Evolutionary conservation across 140 eudicot genomes (phyloP).

Genomic region (Flaveria floridana): DNA sequence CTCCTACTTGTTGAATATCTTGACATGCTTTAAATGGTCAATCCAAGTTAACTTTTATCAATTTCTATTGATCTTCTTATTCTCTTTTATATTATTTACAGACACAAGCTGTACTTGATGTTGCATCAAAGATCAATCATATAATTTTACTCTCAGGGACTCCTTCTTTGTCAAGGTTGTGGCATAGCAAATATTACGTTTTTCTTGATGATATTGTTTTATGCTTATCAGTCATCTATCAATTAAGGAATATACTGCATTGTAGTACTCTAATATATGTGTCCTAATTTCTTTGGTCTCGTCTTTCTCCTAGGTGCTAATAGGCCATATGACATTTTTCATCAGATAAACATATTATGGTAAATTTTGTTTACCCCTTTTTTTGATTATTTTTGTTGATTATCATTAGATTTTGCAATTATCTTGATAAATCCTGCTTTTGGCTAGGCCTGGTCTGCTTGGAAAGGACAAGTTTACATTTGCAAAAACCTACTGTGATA

Average conservation of each 20-base stretch:
- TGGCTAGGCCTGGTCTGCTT: constrained; percentile 90
- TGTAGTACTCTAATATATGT: constrained; percentile 17
- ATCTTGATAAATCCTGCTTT: constrained; percentile 29
- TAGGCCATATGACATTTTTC: constrained; percentile 98
- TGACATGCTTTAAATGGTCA: constrained; percentile 13
- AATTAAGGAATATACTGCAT: constrained; percentile 1
- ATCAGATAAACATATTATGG: constrained; percentile 93
- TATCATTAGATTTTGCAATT: constrained; percentile 6
- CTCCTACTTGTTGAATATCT: constrained; percentile 6
- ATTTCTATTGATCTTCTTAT: background rate
- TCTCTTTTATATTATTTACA: constrained; percentile 41
- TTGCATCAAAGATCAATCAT: constrained; percentile 64
- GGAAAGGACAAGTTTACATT: constrained; percentile 79
- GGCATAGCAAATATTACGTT: constrained; percentile 27
- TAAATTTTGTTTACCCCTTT: constrained; percentile 34
- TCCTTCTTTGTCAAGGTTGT: constrained; percentile 97
- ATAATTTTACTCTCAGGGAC: constrained; percentile 88
- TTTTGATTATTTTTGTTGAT: background rate
- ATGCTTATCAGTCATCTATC: constrained; percentile 12
- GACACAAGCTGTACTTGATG: constrained; percentile 78
- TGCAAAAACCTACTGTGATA: constrained; percentile 80
- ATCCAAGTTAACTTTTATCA: constrained; percentile 5
- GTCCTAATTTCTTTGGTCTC: constrained; percentile 35
- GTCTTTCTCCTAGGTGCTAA: constrained; percentile 75
- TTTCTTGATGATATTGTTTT: constrained; percentile 7